Percentiles rank a stretch among this genome's conserved stretches.
Conservation (phyloP, 2,329 filamentous ascomycete genomes). For the Xylaria sp. region DNA sequence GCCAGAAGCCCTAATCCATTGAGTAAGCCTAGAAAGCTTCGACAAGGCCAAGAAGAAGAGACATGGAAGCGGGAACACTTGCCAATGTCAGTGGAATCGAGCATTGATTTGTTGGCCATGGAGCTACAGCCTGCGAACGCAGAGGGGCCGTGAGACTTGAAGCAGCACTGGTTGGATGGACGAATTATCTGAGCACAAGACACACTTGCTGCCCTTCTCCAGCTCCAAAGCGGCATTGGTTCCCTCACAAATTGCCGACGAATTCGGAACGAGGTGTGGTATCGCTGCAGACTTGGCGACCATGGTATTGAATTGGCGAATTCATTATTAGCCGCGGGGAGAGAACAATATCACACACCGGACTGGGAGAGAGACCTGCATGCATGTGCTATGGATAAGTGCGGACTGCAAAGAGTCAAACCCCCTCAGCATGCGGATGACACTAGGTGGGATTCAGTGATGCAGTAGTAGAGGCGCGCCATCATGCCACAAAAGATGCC, state of each 20-base stretch:
- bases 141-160: conserved; percentile 4
- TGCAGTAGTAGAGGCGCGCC: neutral
- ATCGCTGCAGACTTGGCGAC: conserved; percentile 3
- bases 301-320: conserved; percentile 4
- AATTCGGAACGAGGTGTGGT: conserved; percentile 1
- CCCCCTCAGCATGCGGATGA: conserved; percentile 1
- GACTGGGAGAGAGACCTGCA: conserved; percentile 4
- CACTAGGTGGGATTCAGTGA: neutral
- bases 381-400: neutral
- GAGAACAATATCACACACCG: neutral
- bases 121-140: conserved; percentile 13
- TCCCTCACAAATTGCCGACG: conserved; percentile 1
- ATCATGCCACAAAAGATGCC: neutral
- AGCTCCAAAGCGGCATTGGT: conserved; percentile 9
- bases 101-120: neutral
- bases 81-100: neutral
- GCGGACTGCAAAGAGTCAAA: conserved; percentile 3
- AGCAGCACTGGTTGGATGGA: neutral
- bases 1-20: neutral
- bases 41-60: neutral
- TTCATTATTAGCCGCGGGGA: neutral
- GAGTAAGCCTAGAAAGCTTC: neutral
- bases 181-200: conserved; percentile 1
- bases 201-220: conserved; percentile 10
- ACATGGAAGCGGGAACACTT: neutral